phyloP scores from a whole-genome alignment of 768 basidiomycete genomes.

The Hericium erinaceus region DNA sequence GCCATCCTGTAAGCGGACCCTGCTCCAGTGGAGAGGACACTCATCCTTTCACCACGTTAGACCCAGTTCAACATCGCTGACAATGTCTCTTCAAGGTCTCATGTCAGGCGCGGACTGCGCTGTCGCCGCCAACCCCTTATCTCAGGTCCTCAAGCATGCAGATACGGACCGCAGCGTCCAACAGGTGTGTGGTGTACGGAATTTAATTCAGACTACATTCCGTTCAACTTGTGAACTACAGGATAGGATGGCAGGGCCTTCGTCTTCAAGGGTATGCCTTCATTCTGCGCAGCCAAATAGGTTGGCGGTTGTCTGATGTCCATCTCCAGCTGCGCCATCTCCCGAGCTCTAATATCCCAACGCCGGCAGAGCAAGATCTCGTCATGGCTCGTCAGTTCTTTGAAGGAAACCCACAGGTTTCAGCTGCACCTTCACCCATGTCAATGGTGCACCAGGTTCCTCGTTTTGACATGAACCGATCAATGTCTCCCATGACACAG shows the following conservation, averaged over 20 bases:
- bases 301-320: not conserved
- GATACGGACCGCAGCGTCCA: constrained; percentile 85
- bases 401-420: constrained; percentile 31
- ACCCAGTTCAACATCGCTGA: not conserved
- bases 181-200: constrained; percentile 40
- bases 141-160: constrained; percentile 83
- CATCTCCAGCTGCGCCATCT: constrained; percentile 60
- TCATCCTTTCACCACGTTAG: constrained; percentile 6
- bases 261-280: constrained; percentile 52
- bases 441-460: constrained; percentile 23
- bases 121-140: constrained; percentile 73
- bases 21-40: no score
- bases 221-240: constrained; percentile 19
- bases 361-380: constrained; percentile 55
- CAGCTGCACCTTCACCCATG: constrained; percentile 26
- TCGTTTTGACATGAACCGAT: constrained; percentile 21
- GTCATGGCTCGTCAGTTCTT: constrained; percentile 79
- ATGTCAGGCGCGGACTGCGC: constrained; percentile 90
- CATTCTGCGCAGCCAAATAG: not conserved
- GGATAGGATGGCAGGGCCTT: constrained; percentile 71
- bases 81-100: constrained; percentile 70
- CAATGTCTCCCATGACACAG: not conserved
- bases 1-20: not conserved
- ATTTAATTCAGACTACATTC: not conserved
- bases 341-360: constrained; percentile 42